A percentile compares a stretch with the other conserved stretches of the same genome.
phyloP scores from a whole-genome alignment of 176 grass and related monocot species.

The Alopecurus myosuroides region DNA sequence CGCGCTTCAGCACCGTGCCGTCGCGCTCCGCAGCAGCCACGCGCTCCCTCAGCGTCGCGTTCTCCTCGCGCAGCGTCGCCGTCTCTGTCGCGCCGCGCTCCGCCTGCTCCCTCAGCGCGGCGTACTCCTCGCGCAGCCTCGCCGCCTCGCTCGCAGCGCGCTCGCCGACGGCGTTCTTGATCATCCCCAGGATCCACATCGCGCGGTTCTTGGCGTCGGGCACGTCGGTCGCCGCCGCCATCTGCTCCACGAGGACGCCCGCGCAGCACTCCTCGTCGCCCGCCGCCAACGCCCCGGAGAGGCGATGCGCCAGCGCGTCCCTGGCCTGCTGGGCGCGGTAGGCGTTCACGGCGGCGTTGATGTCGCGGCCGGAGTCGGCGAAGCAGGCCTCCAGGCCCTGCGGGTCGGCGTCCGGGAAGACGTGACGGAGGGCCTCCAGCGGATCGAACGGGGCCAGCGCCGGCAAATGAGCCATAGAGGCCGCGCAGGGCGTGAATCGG shows the following conservation, averaged over 20 bases:
- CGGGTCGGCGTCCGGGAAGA: slow-evolving; percentile 3
- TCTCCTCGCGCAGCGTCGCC: neutral
- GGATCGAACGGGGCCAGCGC: neutral
- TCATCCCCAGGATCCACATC: neutral
- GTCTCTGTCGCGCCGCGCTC: neutral
- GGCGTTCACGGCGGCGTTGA: neutral
- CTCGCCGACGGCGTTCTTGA: neutral
- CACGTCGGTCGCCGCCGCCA: neutral
- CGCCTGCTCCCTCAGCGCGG: neutral
- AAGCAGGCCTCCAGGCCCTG: neutral
- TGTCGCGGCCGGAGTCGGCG: neutral
- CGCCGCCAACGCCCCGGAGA: neutral
- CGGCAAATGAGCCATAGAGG: neutral
- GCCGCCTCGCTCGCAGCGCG: neutral
- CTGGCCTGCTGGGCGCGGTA: neutral
- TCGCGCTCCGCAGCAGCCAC: neutral
- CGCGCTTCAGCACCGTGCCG: neutral
- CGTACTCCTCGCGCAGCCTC: neutral
- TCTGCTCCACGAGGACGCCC: slow-evolving; percentile 9
- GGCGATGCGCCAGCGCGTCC: neutral
- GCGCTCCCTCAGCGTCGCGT: neutral
- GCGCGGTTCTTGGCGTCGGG: neutral
- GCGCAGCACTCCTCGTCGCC: neutral
- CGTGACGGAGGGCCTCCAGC: neutral
- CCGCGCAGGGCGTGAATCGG: neutral